Evolutionary conservation across 1,284 basidiomycete species (phyloP), one percentile per base, ranked within the genome.

Genomic region (Cerrena zonata): DNA sequence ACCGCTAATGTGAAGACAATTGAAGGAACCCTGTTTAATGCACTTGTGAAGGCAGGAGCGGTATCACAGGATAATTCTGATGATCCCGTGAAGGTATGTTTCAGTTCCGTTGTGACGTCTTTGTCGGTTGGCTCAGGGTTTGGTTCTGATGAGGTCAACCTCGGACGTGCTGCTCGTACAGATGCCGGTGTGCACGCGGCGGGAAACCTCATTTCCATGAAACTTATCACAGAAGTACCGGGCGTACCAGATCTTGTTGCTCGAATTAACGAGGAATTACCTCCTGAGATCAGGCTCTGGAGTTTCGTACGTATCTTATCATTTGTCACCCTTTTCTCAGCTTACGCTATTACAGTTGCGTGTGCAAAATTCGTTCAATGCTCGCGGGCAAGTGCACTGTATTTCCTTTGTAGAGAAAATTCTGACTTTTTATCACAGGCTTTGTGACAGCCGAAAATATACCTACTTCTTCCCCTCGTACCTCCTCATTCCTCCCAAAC

Each of bases 151-250:
- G 41, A 91, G 90, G 89, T 94, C 48, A 82, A 79, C 45, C 79
- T 99, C 12, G 85, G 84, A 41, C 82, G 96, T 36, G 91, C 95
- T 2, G 96, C 96, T 4, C 77, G 96, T 2, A 99, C 96, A 0
- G 96, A 99, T 67, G 90, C 94, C 1, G 96, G 96, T 18, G 96
- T 99, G 4, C 94, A 98, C 64, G 96, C 96, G 4, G 94, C 94
- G 5, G 91, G 94, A 11, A 99, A 99, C 65, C 75, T 93, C 24
- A 84, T 97, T 13, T 91, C 91, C 5, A 77, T 96, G 66, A 97
- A 96, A 69, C 78, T 95, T 73, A 96, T 96, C 61, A 77, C 84
- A 21, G 68, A 75, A 19, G 77, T 91, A 11, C 89, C 91, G 1
- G 82, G 82, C 13, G 76, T 89, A 2, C 72, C 76, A 24, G 84